Conservation (phyloP, 2,329 filamentous ascomycete species). For the Fusarium abutilonis region DNA sequence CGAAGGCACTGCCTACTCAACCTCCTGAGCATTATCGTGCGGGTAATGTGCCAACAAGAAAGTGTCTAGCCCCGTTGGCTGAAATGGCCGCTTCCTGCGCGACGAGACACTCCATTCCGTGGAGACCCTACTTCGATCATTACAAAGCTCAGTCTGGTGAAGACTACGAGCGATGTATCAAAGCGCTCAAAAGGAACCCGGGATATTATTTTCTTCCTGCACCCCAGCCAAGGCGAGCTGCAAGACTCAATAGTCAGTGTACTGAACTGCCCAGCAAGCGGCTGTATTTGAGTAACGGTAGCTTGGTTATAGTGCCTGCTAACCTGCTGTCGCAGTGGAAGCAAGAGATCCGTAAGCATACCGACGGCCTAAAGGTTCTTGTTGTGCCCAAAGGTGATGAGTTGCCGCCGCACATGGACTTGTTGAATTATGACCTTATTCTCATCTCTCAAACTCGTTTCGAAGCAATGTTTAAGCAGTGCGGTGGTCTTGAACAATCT, state of each 20-base stretch:
- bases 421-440: slow-evolving; percentile 78
- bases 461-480: slow-evolving; percentile 63
- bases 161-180: slow-evolving; percentile 64
- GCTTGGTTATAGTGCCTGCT: slow-evolving; percentile 81
- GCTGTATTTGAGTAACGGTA: slow-evolving; percentile 73
- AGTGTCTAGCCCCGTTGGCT: slow-evolving; percentile 68
- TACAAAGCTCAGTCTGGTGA: slow-evolving; percentile 57
- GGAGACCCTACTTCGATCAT: slow-evolving; percentile 70
- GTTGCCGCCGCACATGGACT: slow-evolving; percentile 66
- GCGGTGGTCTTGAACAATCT: slow-evolving; percentile 55
- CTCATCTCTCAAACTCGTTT: slow-evolving; percentile 80
- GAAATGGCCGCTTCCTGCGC: slow-evolving; percentile 80
- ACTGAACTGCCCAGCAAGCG: slow-evolving; percentile 52
- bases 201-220: slow-evolving; percentile 67
- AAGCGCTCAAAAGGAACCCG: slow-evolving; percentile 65
- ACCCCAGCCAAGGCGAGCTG: slow-evolving; percentile 49
- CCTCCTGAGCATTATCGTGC: slow-evolving; percentile 70
- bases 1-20: slow-evolving; percentile 72
- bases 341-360: slow-evolving; percentile 82
- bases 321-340: slow-evolving; percentile 89
- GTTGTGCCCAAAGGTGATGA: slow-evolving; percentile 64
- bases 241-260: slow-evolving; percentile 26
- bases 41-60: slow-evolving; percentile 52
- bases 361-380: slow-evolving; percentile 71
- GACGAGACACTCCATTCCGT: slow-evolving; percentile 74